A percentile compares a stretch with the other conserved stretches of the same genome.
Evolutionary conservation across 495 filamentous ascomycete genomes (phyloP).

Genomic region (Hypoxylon intermedium): DNA sequence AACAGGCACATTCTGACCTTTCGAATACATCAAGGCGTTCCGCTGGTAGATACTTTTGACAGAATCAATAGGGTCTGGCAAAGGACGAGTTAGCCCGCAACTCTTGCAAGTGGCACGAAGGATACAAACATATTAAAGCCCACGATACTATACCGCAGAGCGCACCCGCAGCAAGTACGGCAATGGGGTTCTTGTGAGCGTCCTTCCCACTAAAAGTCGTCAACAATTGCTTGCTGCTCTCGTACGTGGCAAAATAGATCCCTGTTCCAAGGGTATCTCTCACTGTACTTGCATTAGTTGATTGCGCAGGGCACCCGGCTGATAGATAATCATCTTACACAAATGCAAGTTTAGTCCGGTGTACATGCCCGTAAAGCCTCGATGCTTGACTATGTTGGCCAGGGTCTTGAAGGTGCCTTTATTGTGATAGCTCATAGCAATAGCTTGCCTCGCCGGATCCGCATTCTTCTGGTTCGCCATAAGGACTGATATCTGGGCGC

Average conservation of each 20-base stretch:
- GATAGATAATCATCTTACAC: conserved; percentile 58
- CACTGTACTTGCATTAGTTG: conserved; percentile 52
- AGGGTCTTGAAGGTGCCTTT: conserved; percentile 83
- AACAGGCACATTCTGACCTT: conserved; percentile 61
- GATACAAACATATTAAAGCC: conserved; percentile 70
- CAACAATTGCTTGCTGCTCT: conserved; percentile 84
- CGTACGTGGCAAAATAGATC: conserved; percentile 92
- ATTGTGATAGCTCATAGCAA: conserved; percentile 74
- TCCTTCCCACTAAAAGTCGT: conserved; percentile 71
- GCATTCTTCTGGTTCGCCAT: conserved; percentile 72
- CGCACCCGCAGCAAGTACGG: conserved; percentile 76
- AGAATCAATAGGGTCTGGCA: conserved; percentile 75
- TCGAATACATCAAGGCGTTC: conserved; percentile 72
- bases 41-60: conserved; percentile 85
- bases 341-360: conserved; percentile 86
- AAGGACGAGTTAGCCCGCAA: conserved; percentile 28
- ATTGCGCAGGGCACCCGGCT: background rate
- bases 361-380: conserved; percentile 81
- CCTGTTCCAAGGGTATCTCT: conserved; percentile 88
- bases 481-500: conserved; percentile 86
- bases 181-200: conserved; percentile 72
- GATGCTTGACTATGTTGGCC: conserved; percentile 76
- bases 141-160: conserved; percentile 82
- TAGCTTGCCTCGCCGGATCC: conserved; percentile 59
- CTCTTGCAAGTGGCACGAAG: conserved; percentile 3